These are phyloP conservation scores for Sicyos baderoa DNA, from an alignment of 306 rosid genomes.

Conservation along the genomic window DNA sequence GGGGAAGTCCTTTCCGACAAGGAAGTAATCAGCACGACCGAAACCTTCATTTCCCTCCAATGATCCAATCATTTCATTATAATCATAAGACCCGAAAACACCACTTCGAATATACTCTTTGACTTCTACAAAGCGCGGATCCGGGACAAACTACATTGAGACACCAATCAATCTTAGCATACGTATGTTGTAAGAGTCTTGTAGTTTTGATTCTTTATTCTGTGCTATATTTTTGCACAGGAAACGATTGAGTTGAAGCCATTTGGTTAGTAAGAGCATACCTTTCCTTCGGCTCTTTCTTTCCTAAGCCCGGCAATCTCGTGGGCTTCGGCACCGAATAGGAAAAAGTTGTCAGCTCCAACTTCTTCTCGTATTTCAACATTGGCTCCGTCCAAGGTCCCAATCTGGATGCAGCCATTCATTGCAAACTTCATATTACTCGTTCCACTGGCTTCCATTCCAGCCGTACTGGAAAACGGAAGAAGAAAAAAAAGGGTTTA, in stretches of 20 bases:
- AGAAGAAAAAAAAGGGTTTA: neutral
- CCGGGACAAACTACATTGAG: conserved; percentile 68
- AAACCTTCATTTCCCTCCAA: conserved; percentile 91
- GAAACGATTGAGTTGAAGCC: neutral
- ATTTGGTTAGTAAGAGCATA: conserved; percentile 25
- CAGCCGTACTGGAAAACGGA: conserved; percentile 63
- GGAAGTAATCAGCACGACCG: conserved; percentile 92
- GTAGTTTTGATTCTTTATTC: neutral
- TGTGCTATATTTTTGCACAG: neutral
- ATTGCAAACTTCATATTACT: conserved; percentile 98
- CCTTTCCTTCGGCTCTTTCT: conserved; percentile 93
- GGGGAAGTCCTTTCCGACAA: conserved; percentile 96
- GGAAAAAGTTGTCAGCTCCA: conserved; percentile 88
- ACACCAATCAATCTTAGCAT: conserved; percentile 11
- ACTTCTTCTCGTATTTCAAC: conserved; percentile 96
- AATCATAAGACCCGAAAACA: conserved; percentile 64
- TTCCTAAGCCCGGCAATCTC: conserved; percentile 86
- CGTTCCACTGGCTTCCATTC: conserved; percentile 99
- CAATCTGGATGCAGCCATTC: conserved; percentile 91
- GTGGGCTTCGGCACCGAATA: conserved; percentile 90
- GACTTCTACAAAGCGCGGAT: conserved; percentile 85
- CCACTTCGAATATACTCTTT: conserved; percentile 77
- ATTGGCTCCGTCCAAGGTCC: conserved; percentile 97
- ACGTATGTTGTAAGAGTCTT: neutral
- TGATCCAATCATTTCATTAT: conserved; percentile 71